Base-by-base conservation (phyloP, 139 green algal species). In the Parachlorella kessleri region DNA sequence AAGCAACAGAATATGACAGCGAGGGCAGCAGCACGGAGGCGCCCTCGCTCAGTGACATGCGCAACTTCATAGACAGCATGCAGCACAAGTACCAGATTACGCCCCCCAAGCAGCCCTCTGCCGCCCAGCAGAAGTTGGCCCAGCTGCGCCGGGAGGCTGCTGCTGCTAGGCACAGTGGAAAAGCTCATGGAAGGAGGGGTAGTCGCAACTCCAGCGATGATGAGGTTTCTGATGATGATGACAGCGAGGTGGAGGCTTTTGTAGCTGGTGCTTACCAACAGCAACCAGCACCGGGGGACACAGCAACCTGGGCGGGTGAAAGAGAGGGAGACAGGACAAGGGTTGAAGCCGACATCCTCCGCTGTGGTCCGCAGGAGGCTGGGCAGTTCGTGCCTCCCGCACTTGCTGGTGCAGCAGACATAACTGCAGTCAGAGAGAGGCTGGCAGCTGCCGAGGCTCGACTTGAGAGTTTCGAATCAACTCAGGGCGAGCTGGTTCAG, bases 61-160 rank as follows among this genome's bases (percentile, higher is more conserved):
- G n/a, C 55, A 5, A 75, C 38, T 40, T 28, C 40, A 1, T 26
- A 55, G n/a, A n/a, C 55, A 14, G 6, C 8, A 71, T 14, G 66
- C 35, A 40, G 38, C 38, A 37, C 36, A 38, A 48, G 68, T 28
- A 28, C 21, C 24, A 36, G 3, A 36, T 38, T 28, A n/a, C 38
- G 3, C 10, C 40, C 26, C 18, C 37, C 53, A 33, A 33, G 4
- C 14, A 14, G 38, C 38, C 68, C 26, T 55, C 37, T 6, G 14
- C 55, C 14, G 63, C 35, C 14, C 53, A 59, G 21, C 75, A 74
- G 36, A 14, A 14, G 24, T 14, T 73, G 67, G 33, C 83, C 67
- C 54, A 86, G 70, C 83, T 87, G 79, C 42, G 88, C 84, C 91
- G 81, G 70, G 87, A 90, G 35, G 89, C 89, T 48, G 71, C 39